Percentiles rank a stretch among this genome's conserved stretches.
phyloP scores from a whole-genome alignment of 768 basidiomycete genomes.

The Psilocybe subaeruginosa region DNA sequence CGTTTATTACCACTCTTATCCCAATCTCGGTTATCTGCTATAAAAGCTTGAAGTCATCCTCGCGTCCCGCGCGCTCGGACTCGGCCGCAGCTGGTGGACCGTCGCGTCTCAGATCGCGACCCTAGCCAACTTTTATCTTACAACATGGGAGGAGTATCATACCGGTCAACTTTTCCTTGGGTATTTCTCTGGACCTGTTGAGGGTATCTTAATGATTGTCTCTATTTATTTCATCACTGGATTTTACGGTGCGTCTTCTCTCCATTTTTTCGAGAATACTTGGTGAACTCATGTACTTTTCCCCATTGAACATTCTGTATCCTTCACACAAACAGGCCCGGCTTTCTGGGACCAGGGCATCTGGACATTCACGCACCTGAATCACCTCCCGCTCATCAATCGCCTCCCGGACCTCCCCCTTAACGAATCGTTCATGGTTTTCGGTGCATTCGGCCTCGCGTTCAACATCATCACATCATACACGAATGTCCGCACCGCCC shows the following conservation, averaged over 20 bases:
- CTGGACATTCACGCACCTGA: constrained; percentile 59
- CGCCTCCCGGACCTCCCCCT: constrained; percentile 70
- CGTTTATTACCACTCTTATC: too few species aligned
- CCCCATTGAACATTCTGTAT: too few species aligned
- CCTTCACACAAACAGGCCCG: constrained; percentile 51
- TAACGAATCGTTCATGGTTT: constrained; percentile 88
- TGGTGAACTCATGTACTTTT: background rate
- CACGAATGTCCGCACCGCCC: constrained; percentile 72
- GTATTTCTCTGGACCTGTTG: constrained; percentile 93
- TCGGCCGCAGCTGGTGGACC: constrained; percentile 97
- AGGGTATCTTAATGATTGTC: constrained; percentile 90
- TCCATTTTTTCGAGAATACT: background rate
- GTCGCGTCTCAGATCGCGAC: constrained; percentile 82
- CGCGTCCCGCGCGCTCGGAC: constrained; percentile 80
- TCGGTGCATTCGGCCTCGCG: constrained; percentile 67
- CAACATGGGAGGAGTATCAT: constrained; percentile 87
- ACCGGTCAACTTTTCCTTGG: constrained; percentile 93
- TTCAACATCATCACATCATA: constrained; percentile 85
- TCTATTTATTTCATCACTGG: constrained; percentile 80
- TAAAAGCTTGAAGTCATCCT: constrained; percentile 85
- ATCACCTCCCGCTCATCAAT: constrained; percentile 50
- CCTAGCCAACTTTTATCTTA: constrained; percentile 78
- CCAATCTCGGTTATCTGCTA: too few species aligned
- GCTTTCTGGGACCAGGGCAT: constrained; percentile 79
- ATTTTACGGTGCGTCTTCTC: constrained; percentile 55